Evolutionary conservation across 805 yeast species (phyloP).

Genomic region (Cyberlindnera mycetangii): DNA sequence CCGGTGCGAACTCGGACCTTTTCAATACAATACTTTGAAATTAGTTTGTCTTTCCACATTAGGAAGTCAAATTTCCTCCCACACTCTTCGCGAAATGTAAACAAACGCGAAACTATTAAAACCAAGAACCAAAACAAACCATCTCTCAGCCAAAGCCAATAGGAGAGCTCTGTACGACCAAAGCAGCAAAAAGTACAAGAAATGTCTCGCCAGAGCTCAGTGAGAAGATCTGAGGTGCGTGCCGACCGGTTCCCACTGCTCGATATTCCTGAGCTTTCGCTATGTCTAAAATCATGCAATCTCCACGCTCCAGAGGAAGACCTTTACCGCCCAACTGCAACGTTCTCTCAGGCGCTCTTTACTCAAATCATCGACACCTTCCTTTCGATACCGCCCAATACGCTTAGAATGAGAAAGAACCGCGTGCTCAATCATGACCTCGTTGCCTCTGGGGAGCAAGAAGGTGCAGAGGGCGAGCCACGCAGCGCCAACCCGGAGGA

Average conservation of each 20-base stretch:
- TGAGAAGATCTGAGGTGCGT: conserved; percentile 23
- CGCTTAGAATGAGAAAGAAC: conserved; percentile 20
- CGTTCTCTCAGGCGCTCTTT: conserved; percentile 50
- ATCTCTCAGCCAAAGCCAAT: too few relatives aligned
- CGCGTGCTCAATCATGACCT: conserved; percentile 10
- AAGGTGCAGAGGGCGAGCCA: conserved; percentile 16
- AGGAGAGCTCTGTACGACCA: too few relatives aligned
- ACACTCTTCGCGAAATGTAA: conserved; percentile 9
- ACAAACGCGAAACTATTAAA: conserved; percentile 10
- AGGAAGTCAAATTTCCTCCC: conserved; percentile 10
- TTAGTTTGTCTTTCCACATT: conserved; percentile 2
- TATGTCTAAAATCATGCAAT: conserved; percentile 59
- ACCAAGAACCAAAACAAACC: background rate
- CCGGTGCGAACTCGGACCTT: conserved; percentile 1
- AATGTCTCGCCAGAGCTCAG: conserved; percentile 22
- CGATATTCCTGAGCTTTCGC: conserved; percentile 56
- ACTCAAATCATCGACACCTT: conserved; percentile 62
- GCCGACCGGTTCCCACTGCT: conserved; percentile 59
- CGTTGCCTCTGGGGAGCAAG: conserved; percentile 2
- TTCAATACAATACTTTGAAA: background rate
- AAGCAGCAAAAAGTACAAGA: background rate
- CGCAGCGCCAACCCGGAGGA: conserved; percentile 25
- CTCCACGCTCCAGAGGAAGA: conserved; percentile 59
- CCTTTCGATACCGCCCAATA: conserved; percentile 45
- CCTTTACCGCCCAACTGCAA: conserved; percentile 54